These are phyloP conservation scores for Alloteropsis semialata DNA, from an alignment of 176 grass and related monocot species.

Conservation along the genomic window DNA sequence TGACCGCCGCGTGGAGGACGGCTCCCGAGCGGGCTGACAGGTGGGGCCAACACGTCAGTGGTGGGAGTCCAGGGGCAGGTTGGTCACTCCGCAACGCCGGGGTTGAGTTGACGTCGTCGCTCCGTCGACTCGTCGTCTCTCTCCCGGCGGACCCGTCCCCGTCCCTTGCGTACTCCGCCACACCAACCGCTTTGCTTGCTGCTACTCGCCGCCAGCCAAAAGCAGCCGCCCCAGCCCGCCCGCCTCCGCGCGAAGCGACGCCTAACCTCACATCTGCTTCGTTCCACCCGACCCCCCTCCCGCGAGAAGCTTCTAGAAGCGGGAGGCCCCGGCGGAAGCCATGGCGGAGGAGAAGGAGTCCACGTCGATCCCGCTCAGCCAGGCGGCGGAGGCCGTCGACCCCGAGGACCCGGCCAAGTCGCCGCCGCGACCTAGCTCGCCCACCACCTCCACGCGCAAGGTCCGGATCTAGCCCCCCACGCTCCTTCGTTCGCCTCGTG, in stretches of 20 bases:
- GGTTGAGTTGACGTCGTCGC: slow-evolving; percentile 33
- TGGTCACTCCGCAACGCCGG: slow-evolving; percentile 14
- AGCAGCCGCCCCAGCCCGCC: background rate
- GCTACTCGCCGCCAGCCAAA: slow-evolving; percentile 48
- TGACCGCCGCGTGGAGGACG: background rate
- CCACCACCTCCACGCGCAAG: slow-evolving; percentile 90
- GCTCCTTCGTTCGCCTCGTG: background rate
- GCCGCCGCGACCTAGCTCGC: slow-evolving; percentile 65
- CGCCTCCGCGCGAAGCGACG: background rate
- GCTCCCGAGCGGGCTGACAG: background rate
- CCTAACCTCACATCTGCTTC: background rate
- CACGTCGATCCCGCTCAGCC: slow-evolving; percentile 82
- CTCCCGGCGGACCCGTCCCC: background rate
- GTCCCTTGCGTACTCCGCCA: slow-evolving; percentile 30
- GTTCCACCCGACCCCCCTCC: background rate
- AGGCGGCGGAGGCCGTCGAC: slow-evolving; percentile 63
- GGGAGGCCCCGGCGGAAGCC: background rate
- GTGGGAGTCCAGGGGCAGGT: background rate
- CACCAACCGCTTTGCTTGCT: slow-evolving; percentile 42
- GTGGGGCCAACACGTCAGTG: background rate
- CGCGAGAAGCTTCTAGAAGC: slow-evolving; percentile 9
- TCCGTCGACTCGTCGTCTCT: slow-evolving; percentile 5
- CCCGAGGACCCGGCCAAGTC: slow-evolving; percentile 89
- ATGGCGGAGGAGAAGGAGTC: slow-evolving; percentile 95
- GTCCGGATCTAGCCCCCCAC: slow-evolving; percentile 45